A percentile compares a stretch with the other conserved stretches of the same genome.
phyloP scores from a whole-genome alignment of 257 asterid genomes.

The Nicotiana tomentosiformis region DNA sequence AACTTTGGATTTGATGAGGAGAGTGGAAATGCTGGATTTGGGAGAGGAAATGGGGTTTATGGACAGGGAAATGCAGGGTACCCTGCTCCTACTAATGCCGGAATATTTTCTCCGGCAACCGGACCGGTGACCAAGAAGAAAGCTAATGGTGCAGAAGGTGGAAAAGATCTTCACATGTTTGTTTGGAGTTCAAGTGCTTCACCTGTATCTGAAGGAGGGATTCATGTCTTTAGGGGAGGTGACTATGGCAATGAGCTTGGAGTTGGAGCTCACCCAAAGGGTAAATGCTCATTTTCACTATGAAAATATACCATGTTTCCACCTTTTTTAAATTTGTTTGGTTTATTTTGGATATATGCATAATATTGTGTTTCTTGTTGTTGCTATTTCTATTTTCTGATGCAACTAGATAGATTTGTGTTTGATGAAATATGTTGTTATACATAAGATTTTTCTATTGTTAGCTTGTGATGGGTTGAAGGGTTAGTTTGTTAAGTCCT shows the following conservation, averaged over 20 bases:
- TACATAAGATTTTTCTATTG: slow-evolving; percentile 13
- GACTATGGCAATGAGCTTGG: slow-evolving; percentile 57
- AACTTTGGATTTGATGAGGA: slow-evolving; percentile 40
- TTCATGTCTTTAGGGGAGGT: slow-evolving; percentile 89
- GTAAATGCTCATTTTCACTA: slow-evolving; percentile 26
- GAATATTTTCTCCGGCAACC: slow-evolving; percentile 74
- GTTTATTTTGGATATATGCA: slow-evolving; percentile 12
- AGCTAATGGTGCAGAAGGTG: slow-evolving; percentile 51
- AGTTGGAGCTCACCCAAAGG: slow-evolving; percentile 86
- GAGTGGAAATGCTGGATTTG: slow-evolving; percentile 31
- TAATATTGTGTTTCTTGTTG: slow-evolving; percentile 4
- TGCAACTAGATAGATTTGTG: slow-evolving; percentile 32
- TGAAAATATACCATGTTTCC: background rate
- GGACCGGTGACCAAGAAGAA: slow-evolving; percentile 59
- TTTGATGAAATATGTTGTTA: slow-evolving; percentile 12
- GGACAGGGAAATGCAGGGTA: slow-evolving; percentile 57
- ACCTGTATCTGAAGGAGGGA: slow-evolving; percentile 94
- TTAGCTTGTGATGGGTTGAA: slow-evolving; percentile 20
- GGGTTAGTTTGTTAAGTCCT: slow-evolving; percentile 19
- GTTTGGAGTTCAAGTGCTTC: slow-evolving; percentile 99
- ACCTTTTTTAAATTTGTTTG: background rate
- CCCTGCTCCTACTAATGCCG: slow-evolving; percentile 73
- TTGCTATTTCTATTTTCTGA: slow-evolving; percentile 22
- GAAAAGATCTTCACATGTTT: slow-evolving; percentile 94
- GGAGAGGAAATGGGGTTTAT: slow-evolving; percentile 42